Conservation (phyloP, 1,284 basidiomycete genomes). For the Moniliophthora roreri region DNA sequence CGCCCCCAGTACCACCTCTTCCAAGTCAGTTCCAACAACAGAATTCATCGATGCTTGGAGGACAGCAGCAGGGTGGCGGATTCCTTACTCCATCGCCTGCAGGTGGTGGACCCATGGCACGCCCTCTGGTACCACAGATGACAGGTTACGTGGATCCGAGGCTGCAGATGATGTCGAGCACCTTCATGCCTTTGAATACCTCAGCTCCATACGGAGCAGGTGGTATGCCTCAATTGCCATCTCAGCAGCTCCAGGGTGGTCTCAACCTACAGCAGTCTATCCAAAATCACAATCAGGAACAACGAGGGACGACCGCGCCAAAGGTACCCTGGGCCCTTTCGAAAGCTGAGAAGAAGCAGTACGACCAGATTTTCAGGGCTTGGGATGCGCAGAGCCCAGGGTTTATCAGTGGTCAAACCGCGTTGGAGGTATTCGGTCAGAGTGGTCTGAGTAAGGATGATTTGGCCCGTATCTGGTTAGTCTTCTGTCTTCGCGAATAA, state of each 20-base stretch:
- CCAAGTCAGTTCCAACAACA: slow-evolving; percentile 59
- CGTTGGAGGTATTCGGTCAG: slow-evolving; percentile 93
- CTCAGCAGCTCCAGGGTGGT: slow-evolving; percentile 53
- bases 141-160: slow-evolving; percentile 87
- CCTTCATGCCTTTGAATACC: slow-evolving; percentile 80
- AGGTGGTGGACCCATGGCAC: slow-evolving; percentile 36
- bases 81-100: slow-evolving; percentile 66
- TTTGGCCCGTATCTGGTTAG: slow-evolving; percentile 92
- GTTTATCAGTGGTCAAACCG: slow-evolving; percentile 87
- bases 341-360: slow-evolving; percentile 94
- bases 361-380: slow-evolving; percentile 94
- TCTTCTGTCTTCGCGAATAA: slow-evolving; percentile 15
- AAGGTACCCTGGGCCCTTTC: slow-evolving; percentile 88
- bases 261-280: slow-evolving; percentile 72
- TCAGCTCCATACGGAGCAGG: slow-evolving; percentile 60
- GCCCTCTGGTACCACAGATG: slow-evolving; percentile 69
- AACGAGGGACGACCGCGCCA: slow-evolving; percentile 69
- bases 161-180: slow-evolving; percentile 80
- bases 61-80: slow-evolving; percentile 41
- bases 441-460: slow-evolving; percentile 89
- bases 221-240: slow-evolving; percentile 69
- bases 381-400: slow-evolving; percentile 88
- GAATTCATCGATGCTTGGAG: slow-evolving; percentile 36
- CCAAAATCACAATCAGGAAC: slow-evolving; percentile 77
- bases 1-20: slow-evolving; percentile 62